phyloP scores from a whole-genome alignment of 1,284 basidiomycete species.

The Cutaneotrichosporon cavernicola region DNA sequence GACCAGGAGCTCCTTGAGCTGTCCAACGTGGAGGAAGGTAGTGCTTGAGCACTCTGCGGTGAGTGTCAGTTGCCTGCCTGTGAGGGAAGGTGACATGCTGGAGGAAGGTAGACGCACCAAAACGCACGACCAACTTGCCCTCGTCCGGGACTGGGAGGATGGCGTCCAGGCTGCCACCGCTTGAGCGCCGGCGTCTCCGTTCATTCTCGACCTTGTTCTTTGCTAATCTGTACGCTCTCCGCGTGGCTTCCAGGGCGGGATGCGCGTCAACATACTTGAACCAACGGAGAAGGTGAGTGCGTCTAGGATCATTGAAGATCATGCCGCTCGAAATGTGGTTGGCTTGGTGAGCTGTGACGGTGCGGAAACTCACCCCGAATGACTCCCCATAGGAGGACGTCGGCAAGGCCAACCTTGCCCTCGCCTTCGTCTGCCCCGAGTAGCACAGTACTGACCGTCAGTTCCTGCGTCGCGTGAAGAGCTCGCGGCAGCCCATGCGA shows the following conservation, averaged over 20 bases:
- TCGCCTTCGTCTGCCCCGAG: neutral
- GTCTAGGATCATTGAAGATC: conserved; percentile 1
- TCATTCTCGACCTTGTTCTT: conserved; percentile 8
- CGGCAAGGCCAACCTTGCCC: neutral
- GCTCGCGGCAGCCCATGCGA: neutral
- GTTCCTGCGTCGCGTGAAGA: neutral
- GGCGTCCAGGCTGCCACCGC: conserved; percentile 1
- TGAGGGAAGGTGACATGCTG: neutral
- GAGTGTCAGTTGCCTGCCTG: neutral
- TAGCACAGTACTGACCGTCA: neutral
- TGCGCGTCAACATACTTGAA: conserved; percentile 1
- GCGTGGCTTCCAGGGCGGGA: neutral
- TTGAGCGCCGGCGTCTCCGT: neutral
- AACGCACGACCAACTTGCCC: conserved; percentile 5
- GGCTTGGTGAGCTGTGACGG: neutral
- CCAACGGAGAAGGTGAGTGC: conserved; percentile 1
- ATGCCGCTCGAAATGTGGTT: conserved; percentile 5
- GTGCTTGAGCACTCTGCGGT: neutral
- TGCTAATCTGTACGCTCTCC: neutral
- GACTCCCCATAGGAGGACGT: conserved; percentile 7
- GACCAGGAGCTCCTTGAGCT: conserved; percentile 3
- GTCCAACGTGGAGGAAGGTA: neutral
- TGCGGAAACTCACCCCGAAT: conserved; percentile 1
- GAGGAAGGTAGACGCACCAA: conserved; percentile 1
- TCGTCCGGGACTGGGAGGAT: neutral